Base-by-base conservation (phyloP, 1,284 basidiomycete species). In the Ustilago tritici region DNA sequence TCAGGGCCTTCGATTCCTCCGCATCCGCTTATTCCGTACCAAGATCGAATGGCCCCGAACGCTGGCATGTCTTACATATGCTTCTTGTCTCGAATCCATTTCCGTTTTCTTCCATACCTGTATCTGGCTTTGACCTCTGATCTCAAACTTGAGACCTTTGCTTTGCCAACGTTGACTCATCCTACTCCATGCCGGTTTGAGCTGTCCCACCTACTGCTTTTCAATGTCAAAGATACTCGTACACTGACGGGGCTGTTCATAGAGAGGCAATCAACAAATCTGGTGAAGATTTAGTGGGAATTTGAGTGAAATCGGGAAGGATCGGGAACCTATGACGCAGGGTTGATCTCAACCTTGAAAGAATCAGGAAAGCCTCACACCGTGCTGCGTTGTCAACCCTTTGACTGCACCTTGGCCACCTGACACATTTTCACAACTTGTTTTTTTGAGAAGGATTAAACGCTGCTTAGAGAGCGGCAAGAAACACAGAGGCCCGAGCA, bases 351-450 rank as follows among this genome's bases (percentile, higher is more conserved):
- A 56, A 41, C 36, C 28, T 15, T 38, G 19, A 35, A 56, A 19
- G 23, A 28, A 4, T 38, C 23, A 28, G 23, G 53, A 11, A n/a
- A 35, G 52, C 38, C 35, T 38, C 52, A 17, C 11, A 36, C 32
- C 28, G 15, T 15, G n/a, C 31, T 50, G 49, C 49, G 49, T 50
- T 50, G 49, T 50, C 49, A 50, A 28, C 49, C n/a, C 23, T 23
- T 50, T 32, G 52, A n/a, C 36, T 54, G 17, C 53, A 4, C 53
- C 19, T 36, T 12, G 53, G 53, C n/a, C 53, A 55, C 34, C 10
- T 56, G 34, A 17, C 32, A 53, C 52, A 9, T 12, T n/a, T 34
- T 32, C 38, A 46, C 49, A 3, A 50, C 31, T 50, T 32, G 15
- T 46, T n/a, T 23, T 23, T 23, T 23, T 23, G 23, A 41, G 40